These are phyloP conservation scores for Phytophthora meadii DNA, from an alignment of 352 stramenopile genomes.

Conservation along the genomic window DNA sequence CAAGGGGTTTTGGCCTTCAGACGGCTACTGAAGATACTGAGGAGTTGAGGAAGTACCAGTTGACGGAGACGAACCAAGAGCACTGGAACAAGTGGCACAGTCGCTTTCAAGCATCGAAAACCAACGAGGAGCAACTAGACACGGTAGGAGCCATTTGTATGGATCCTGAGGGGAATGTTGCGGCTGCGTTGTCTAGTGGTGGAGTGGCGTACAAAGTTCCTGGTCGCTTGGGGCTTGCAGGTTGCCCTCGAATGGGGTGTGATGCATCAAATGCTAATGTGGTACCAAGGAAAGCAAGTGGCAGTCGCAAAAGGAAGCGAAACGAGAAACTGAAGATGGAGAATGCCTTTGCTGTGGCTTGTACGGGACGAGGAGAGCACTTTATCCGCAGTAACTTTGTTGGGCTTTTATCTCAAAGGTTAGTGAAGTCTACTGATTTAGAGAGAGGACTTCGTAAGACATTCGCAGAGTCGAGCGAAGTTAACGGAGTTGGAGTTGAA, in stretches of 20 bases:
- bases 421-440: constrained; percentile 36
- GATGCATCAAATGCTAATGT: constrained; percentile 45
- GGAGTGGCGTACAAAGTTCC: constrained; percentile 72
- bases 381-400: constrained; percentile 64
- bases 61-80: constrained; percentile 36
- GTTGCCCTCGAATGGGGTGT: constrained; percentile 70
- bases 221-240: constrained; percentile 69
- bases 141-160: constrained; percentile 74
- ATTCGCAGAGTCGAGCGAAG: constrained; percentile 39
- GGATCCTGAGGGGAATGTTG: constrained; percentile 58
- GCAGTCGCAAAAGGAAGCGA: constrained; percentile 31
- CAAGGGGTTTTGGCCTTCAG: constrained; percentile 45
- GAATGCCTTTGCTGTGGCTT: constrained; percentile 61
- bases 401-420: constrained; percentile 30
- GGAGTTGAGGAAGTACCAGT: constrained; percentile 44
- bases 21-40: constrained; percentile 30
- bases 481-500: constrained; percentile 54
- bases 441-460: constrained; percentile 41
- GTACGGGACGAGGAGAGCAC: constrained; percentile 72
- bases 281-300: background rate
- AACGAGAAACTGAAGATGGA: constrained; percentile 6
- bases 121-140: constrained; percentile 39
- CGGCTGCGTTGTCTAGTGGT: constrained; percentile 68
- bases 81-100: constrained; percentile 62
- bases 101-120: constrained; percentile 30